phyloP scores from a whole-genome alignment of 495 filamentous ascomycete genomes.

The Penicillium samsonianum region DNA sequence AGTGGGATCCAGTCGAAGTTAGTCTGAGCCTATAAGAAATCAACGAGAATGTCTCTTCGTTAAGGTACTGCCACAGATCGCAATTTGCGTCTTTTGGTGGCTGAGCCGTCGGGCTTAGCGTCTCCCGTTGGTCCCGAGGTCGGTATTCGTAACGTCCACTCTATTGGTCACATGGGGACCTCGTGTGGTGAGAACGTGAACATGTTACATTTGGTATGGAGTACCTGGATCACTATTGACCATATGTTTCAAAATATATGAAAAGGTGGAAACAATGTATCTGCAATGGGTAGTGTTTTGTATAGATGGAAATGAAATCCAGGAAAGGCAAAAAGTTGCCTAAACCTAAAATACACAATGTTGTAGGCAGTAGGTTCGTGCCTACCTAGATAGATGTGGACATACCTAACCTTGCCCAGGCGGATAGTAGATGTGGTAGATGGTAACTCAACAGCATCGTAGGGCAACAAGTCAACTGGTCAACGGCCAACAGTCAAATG shows the following conservation, averaged over 20 bases:
- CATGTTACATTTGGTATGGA: not conserved
- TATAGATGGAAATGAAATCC: not conserved
- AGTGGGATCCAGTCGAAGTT: constrained; percentile 1
- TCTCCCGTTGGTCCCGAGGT: constrained; percentile 4
- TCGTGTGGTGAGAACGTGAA: not conserved
- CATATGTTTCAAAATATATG: not conserved
- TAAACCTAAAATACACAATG: no score
- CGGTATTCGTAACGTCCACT: not conserved
- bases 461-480: constrained; percentile 1
- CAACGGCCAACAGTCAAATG: not conserved
- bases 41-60: constrained; percentile 2
- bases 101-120: constrained; percentile 10
- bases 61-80: constrained; percentile 2
- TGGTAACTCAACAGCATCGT: no score
- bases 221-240: not conserved
- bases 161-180: not conserved
- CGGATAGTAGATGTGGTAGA: no score
- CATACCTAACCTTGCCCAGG: no score
- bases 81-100: constrained; percentile 6
- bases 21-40: not conserved
- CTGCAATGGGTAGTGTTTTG: not conserved
- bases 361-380: no score
- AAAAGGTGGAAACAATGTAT: not conserved
- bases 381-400: no score
- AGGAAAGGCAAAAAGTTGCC: not conserved